phyloP scores from a whole-genome alignment of 2,329 filamentous ascomycete genomes.

The Trichophyton mentagrophytes region DNA sequence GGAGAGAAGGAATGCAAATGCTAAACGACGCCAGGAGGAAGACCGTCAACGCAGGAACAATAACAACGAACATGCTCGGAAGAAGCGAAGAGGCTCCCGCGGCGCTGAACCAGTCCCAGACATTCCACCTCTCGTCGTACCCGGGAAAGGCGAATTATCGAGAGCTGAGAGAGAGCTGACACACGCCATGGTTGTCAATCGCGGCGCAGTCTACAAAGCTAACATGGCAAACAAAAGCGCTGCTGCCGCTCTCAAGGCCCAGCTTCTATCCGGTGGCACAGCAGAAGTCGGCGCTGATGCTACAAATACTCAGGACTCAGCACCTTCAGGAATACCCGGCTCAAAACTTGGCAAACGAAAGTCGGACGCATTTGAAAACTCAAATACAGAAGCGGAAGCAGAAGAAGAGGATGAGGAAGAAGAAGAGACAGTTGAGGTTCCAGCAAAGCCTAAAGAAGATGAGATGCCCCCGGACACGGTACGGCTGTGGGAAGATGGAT shows the following conservation, averaged over 20 bases:
- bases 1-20: conserved; percentile 65
- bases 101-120: conserved; percentile 31
- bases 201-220: conserved; percentile 51
- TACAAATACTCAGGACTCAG: conserved; percentile 16
- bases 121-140: conserved; percentile 44
- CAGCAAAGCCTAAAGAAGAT: conserved; percentile 34
- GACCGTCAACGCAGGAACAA: conserved; percentile 41
- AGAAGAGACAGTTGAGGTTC: conserved; percentile 29
- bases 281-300: conserved; percentile 16
- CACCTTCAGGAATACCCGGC: conserved; percentile 16
- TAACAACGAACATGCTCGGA: conserved; percentile 24
- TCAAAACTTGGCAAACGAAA: conserved; percentile 46
- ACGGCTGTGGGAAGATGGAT: conserved; percentile 87
- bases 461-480: conserved; percentile 67
- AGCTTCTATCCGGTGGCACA: conserved; percentile 45
- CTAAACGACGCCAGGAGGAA: conserved; percentile 65
- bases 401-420: no score
- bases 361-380: conserved; percentile 52
- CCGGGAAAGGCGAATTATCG: conserved; percentile 41
- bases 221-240: conserved; percentile 88
- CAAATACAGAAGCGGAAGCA: conserved; percentile 46
- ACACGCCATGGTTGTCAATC: conserved; percentile 78
- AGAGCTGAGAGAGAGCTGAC: conserved; percentile 53
- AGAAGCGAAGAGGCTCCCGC: conserved; percentile 33
- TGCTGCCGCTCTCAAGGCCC: conserved; percentile 72